A percentile compares a stretch with the other conserved stretches of the same genome.
Evolutionary conservation across 768 basidiomycete genomes (phyloP).

Genomic region (Tulasnella sp.): DNA sequence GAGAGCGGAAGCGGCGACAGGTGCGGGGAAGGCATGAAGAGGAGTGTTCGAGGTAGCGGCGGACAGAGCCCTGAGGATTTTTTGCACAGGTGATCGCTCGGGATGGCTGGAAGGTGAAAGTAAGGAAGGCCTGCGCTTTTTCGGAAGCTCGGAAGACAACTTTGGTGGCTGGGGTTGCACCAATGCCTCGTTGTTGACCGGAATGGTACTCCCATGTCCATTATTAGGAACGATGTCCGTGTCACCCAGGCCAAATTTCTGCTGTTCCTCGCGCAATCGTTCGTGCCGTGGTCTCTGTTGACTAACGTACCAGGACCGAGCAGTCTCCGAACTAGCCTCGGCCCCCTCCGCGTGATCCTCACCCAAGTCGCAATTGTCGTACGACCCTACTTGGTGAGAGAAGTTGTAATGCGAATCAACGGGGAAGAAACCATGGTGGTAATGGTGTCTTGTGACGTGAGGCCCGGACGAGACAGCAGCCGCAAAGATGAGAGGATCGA

Average conservation of each 20-base stretch:
- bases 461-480: slow-evolving; percentile 63
- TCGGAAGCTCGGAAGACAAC: not conserved
- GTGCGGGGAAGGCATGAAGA: slow-evolving; percentile 1
- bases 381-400: slow-evolving; percentile 48
- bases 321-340: not conserved
- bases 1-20: not conserved
- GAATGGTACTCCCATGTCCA: not conserved
- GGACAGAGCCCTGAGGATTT: not conserved
- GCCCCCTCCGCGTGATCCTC: slow-evolving; percentile 18
- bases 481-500: slow-evolving; percentile 70
- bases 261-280: slow-evolving; percentile 31
- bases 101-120: slow-evolving; percentile 9
- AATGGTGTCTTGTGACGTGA: slow-evolving; percentile 74
- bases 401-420: slow-evolving; percentile 41
- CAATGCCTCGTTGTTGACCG: not conserved
- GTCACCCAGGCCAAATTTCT: not conserved
- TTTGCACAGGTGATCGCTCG: too few species aligned
- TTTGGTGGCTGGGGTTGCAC: not conserved
- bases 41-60: not conserved
- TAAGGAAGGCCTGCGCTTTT: slow-evolving; percentile 13
- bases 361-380: slow-evolving; percentile 33
- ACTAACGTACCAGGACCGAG: slow-evolving; percentile 47
- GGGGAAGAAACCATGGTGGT: slow-evolving; percentile 64
- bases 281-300: slow-evolving; percentile 61
- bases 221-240: too few species aligned